Evolutionary conservation across 371 early-diverging fungal genomes (phyloP), one percentile per base, ranked within the genome.

Genomic region (Actinomucor elegans): DNA sequence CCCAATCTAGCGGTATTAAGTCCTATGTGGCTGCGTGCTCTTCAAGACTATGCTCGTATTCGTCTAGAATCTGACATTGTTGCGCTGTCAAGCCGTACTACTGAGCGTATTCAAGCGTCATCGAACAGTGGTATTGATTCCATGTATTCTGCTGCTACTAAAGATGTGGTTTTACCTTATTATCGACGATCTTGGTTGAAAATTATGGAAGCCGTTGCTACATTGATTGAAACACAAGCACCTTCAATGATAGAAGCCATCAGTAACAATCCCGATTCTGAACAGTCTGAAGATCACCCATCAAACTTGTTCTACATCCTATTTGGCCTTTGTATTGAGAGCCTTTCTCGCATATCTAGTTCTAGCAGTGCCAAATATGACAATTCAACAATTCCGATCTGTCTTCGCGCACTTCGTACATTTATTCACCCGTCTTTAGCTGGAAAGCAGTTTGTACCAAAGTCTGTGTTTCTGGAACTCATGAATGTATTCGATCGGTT

Each of bases 301-400:
- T 70, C 81, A 0, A 70, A 77, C 24, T 49, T 77, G 26, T 83
- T 85, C 41, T 80, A 66, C 52, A 69, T 86, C 24, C 50, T 89
- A 4, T 77, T 81, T 58, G 88, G 89, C 17, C 59, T 89, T 1
- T 86, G 86, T 43, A 72, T 87, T 23, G 87, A 87, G 59, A 74
- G 74, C 26, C 52, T 84, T n/a, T 79, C 87, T 0, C 69, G 75
- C 17, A 68, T 71, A 0, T 71, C 73, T 0, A 69, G 71, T 37
- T 61, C 68, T 5, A 74, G 75, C 23, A 61, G 64, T 33, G 62
- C 61, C 18, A 67, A 60, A 8, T 54, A 63, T 5, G 71, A 72
- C 26, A 59, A 66, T 4, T 43, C 67, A 0, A 62, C 70, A 2
- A 63, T 77, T 43, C 57, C 60, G 0, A 69, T 75, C 18, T 79